Conservation (phyloP, 1,139 yeast genomes). For the Lodderomyces oxycetoniae region DNA sequence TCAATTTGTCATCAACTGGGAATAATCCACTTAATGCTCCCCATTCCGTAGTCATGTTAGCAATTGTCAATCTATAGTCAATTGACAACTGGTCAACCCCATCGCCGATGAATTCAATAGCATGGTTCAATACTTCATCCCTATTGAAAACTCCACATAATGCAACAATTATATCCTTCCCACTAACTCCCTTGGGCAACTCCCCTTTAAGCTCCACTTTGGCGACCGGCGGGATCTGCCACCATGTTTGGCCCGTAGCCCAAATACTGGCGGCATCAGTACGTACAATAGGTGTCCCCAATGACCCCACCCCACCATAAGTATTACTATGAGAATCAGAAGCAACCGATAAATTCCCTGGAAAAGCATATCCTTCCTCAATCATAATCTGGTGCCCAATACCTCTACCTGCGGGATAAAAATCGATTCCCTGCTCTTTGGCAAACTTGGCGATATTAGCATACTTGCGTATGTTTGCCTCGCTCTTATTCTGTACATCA, state of each 20-base stretch:
- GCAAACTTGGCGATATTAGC: constrained; percentile 86
- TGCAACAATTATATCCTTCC: constrained; percentile 95
- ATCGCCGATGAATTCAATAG: constrained; percentile 92
- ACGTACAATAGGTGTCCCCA: constrained; percentile 96
- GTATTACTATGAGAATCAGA: constrained; percentile 97
- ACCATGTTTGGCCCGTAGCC: constrained; percentile 99
- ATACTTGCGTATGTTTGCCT: constrained; percentile 83
- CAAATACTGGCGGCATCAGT: constrained; percentile 99
- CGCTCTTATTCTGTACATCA: constrained; percentile 91
- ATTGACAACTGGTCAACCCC: constrained; percentile 70
- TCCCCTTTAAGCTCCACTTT: constrained; percentile 80
- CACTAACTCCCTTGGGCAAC: constrained; percentile 83
- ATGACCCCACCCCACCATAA: constrained; percentile 92
- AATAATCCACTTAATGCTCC: constrained; percentile 96
- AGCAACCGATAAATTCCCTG: constrained; percentile 88
- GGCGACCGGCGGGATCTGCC: constrained; percentile 99
- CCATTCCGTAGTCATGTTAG: constrained; percentile 99
- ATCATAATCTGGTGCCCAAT: constrained; percentile 99
- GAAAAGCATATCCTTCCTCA: constrained; percentile 98
- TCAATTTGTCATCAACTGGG: constrained; percentile 79
- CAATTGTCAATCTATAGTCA: constrained; percentile 92
- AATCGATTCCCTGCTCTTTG: constrained; percentile 86
- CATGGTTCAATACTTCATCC: constrained; percentile 95
- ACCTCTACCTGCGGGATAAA: constrained; percentile 98
- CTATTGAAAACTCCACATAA: constrained; percentile 92